phyloP scores from a whole-genome alignment of 148 eudicot species.

The Suaeda aralocaspica region DNA sequence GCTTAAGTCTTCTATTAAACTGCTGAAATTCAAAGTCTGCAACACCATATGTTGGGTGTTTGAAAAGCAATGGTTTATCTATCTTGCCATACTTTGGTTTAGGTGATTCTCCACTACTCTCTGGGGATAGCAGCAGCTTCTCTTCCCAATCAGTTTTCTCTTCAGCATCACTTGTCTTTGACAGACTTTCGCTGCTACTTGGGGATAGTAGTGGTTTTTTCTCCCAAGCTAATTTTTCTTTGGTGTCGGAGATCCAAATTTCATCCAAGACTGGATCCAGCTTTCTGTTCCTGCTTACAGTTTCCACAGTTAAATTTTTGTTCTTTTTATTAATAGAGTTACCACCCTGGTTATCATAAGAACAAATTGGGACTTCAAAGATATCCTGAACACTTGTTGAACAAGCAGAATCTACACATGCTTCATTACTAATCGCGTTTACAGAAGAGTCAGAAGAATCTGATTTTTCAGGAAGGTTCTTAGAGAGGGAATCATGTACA shows the following conservation, averaged over 20 bases:
- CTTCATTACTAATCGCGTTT: constrained; percentile 15
- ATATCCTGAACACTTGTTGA: constrained; percentile 59
- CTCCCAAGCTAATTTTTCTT: constrained; percentile 38
- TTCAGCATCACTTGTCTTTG: constrained; percentile 11
- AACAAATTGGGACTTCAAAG: constrained; percentile 69
- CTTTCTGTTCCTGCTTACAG: constrained; percentile 21
- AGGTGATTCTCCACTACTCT: constrained; percentile 3
- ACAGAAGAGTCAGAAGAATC: constrained; percentile 16
- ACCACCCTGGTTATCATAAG: constrained; percentile 8
- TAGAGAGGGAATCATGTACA: constrained; percentile 23
- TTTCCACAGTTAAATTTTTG: constrained; percentile 19
- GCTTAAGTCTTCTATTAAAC: constrained; percentile 46
- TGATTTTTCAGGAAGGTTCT: constrained; percentile 16
- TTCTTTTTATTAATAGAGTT: constrained; percentile 12
- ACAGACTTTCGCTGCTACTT: neutral
- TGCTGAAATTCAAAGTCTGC: constrained; percentile 42
- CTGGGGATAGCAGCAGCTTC: constrained; percentile 23
- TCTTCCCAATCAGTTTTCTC: constrained; percentile 35
- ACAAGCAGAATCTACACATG: constrained; percentile 27
- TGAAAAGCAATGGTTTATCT: constrained; percentile 30
- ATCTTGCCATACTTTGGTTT: constrained; percentile 24
- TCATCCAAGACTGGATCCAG: constrained; percentile 28
- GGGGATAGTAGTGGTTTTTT: constrained; percentile 28
- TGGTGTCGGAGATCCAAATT: constrained; percentile 22
- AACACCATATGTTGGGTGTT: constrained; percentile 33